Conservation (phyloP, 306 rosid genomes). For the Casuarina cunninghamiana region DNA sequence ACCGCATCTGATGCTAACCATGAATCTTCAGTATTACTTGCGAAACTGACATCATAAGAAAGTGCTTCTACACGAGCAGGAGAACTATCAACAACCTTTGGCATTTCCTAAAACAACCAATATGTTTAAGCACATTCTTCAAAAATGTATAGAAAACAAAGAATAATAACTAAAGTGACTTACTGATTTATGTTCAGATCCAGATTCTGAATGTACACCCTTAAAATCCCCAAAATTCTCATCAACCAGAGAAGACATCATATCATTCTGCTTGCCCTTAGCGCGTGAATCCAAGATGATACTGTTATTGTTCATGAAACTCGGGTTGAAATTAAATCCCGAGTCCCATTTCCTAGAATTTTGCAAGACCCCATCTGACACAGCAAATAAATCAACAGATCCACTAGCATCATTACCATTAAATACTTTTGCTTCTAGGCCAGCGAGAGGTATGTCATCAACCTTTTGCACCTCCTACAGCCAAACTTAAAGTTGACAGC, state of each 20-base stretch:
- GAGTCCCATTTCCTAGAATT: constrained; percentile 45
- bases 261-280: constrained; percentile 27
- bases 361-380: constrained; percentile 36
- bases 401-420: constrained; percentile 31
- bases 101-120: constrained; percentile 34
- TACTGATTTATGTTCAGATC: constrained; percentile 26
- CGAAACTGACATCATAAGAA: neutral
- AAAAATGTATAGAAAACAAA: neutral
- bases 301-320: constrained; percentile 19
- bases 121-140: constrained; percentile 8
- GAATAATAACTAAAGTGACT: constrained; percentile 12
- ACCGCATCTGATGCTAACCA: constrained; percentile 12
- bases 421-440: constrained; percentile 24
- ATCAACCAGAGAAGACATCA: constrained; percentile 8
- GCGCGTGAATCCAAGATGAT: constrained; percentile 32
- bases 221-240: constrained; percentile 34
- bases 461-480: constrained; percentile 50
- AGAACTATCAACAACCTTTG: constrained; percentile 15
- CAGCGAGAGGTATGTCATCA: constrained; percentile 28
- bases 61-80: constrained; percentile 13
- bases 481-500: constrained; percentile 26
- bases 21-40: neutral
- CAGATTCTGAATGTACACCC: constrained; percentile 36
- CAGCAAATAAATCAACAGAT: constrained; percentile 36
- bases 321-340: constrained; percentile 44